Evolutionary conservation across 768 basidiomycete species (phyloP), one percentile per base, ranked within the genome.

Genomic region (Auriscalpium microsporum): DNA sequence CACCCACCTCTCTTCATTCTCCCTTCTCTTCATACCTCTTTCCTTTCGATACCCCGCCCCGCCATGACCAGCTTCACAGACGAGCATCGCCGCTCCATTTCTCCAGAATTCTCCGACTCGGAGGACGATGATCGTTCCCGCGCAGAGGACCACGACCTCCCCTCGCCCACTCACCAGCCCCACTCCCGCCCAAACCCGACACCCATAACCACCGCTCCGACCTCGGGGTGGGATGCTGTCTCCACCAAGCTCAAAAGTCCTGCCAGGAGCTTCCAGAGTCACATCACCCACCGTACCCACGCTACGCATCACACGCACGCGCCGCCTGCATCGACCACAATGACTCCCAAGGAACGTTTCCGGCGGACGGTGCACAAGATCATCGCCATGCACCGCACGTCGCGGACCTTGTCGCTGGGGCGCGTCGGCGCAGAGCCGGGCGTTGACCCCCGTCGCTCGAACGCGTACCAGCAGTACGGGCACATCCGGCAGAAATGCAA

Each of bases 391-490:
- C 76, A 75, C 56, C 79, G 79, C 16, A 78, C 81, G 37, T 76
- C 81, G 21, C 66, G 65, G 2, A 54, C 72, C 65, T 60, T 69
- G 55, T 54, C 61, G 11, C 64, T 68, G 11, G 69, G 71, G 2
- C 68, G 72, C 37, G 67, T 81, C 35, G 86, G 86, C 17, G 86
- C 82, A 13, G 86, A 88, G 63, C 86, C 84, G 10, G 86, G 86
- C 57, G 70, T 86, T 34, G 83, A 87, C 68, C 83, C 84, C 19
- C 78, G 83, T 33, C 78, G 82, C 14, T 72, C 75, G 3, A 78
- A 78, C 46, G 79, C 84, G 4, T 76, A 77, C 58, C 63, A 78
- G 8, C 69, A 72, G 45, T 87, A 80, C 61, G 78, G 79, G 4
- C 75, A 82, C 56, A 76, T 87, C 61, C 71, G 73, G 33, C 69